phyloP scores from a whole-genome alignment of 108 stramenopile genomes.

The Nitzschia palea region DNA sequence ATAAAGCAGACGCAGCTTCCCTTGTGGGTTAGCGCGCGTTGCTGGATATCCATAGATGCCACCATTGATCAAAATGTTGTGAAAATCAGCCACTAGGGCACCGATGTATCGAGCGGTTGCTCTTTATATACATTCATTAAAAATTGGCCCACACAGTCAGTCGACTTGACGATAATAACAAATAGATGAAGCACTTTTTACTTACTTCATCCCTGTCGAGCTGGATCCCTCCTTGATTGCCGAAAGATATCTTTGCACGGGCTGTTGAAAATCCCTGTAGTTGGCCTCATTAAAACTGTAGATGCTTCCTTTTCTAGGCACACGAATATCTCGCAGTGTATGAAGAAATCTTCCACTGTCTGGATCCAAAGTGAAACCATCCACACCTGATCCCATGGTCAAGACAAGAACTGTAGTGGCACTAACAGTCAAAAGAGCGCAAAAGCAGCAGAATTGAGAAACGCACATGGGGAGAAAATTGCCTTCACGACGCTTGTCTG shows the following conservation, averaged over 20 bases:
- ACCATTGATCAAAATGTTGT: constrained; percentile 98
- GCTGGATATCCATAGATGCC: constrained; percentile 98
- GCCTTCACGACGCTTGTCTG: too few relatives aligned
- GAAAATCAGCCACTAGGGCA: constrained; percentile 97
- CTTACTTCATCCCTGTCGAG: constrained; percentile 27
- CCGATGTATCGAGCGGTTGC: constrained; percentile 91
- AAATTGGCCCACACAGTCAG: too few relatives aligned
- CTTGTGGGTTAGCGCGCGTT: constrained; percentile 78
- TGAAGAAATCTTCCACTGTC: constrained; percentile 93
- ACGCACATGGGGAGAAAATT: too few relatives aligned
- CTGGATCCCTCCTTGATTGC: constrained; percentile 56
- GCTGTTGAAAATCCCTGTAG: constrained; percentile 75
- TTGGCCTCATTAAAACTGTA: constrained; percentile 99
- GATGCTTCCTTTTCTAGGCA: constrained; percentile 88
- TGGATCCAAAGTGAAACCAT: constrained; percentile 98
- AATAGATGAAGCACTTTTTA: too few relatives aligned
- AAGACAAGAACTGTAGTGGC: constrained; percentile 96
- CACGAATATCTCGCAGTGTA: constrained; percentile 87
- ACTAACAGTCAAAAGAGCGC: too few relatives aligned
- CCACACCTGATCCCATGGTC: constrained; percentile 91
- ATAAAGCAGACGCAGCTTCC: constrained; percentile 88
- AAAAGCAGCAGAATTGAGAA: constrained; percentile 5
- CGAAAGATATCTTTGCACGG: constrained; percentile 67
- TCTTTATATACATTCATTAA: too few relatives aligned
- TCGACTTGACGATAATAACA: too few relatives aligned